A percentile compares a stretch with the other conserved stretches of the same genome.
Conservation (phyloP, 257 asterid species). For the Gentiana macrophylla region DNA sequence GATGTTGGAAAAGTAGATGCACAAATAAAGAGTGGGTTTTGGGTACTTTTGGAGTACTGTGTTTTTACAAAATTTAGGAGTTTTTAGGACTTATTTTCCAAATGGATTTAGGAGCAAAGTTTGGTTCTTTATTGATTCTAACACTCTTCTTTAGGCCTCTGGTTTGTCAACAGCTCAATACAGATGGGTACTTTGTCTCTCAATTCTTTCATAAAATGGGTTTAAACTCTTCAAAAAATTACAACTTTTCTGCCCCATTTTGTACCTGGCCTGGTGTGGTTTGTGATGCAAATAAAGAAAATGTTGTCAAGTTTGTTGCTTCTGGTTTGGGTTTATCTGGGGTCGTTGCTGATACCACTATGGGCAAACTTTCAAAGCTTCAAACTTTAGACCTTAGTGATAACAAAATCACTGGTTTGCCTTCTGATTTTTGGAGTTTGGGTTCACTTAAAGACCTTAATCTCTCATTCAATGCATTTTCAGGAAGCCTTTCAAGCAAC, state of each 20-base stretch:
- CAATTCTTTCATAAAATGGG: conserved; percentile 68
- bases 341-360: conserved; percentile 55
- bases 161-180: conserved; percentile 48
- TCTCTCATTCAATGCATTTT: conserved; percentile 55
- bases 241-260: conserved; percentile 40
- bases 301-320: conserved; percentile 33
- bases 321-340: conserved; percentile 68
- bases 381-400: conserved; percentile 59
- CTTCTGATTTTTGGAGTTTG: conserved; percentile 85
- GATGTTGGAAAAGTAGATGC: too few relatives aligned
- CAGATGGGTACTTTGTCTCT: conserved; percentile 58
- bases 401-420: conserved; percentile 45
- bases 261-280: conserved; percentile 57
- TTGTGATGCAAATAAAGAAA: conserved; percentile 47
- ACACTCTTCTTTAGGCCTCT: conserved; percentile 35
- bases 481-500: conserved; percentile 57
- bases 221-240: conserved; percentile 19
- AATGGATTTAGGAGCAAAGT: conserved; percentile 47
- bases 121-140: conserved; percentile 35
- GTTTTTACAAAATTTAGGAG: background rate
- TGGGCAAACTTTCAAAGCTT: conserved; percentile 54
- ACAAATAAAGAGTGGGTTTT: too few relatives aligned
- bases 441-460: conserved; percentile 52
- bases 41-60: too few relatives aligned
- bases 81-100: conserved; percentile 11